Percentiles rank a stretch among this genome's conserved stretches.
Conservation (phyloP, 108 stramenopile species). For the Cyclostephanos tholiformis region DNA sequence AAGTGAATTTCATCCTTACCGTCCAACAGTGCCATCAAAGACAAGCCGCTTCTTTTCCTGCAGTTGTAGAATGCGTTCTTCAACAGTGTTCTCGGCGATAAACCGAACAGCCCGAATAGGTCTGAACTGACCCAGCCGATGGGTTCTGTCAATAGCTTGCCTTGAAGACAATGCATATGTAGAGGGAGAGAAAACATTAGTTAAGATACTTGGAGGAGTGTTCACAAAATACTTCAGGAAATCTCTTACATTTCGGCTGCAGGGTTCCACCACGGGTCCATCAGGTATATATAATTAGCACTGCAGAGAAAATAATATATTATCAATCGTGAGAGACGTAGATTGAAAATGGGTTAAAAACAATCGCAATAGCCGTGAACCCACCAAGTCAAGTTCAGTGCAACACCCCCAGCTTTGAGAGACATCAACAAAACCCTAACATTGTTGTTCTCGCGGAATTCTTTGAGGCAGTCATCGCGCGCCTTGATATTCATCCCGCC, state of each 20-base stretch:
- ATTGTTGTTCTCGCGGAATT: slow-evolving; percentile 83
- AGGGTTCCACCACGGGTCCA: slow-evolving; percentile 92
- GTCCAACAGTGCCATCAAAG: slow-evolving; percentile 95
- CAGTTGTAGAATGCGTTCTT: slow-evolving; percentile 95
- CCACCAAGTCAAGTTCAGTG: slow-evolving; percentile 88
- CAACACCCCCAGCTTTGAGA: slow-evolving; percentile 97
- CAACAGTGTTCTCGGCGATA: slow-evolving; percentile 96
- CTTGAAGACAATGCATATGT: neutral
- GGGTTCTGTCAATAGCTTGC: slow-evolving; percentile 99
- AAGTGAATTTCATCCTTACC: slow-evolving; percentile 13
- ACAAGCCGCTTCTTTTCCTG: slow-evolving; percentile 97
- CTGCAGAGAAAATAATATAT: neutral
- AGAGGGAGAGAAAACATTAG: neutral
- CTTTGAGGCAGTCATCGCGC: slow-evolving; percentile 80
- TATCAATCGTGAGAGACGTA: neutral
- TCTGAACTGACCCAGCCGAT: slow-evolving; percentile 94
- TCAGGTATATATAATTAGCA: slow-evolving; percentile 91
- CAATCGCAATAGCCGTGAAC: neutral
- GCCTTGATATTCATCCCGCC: slow-evolving; percentile 94
- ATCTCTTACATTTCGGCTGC: slow-evolving; percentile 79
- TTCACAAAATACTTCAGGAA: neutral
- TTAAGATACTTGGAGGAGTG: neutral
- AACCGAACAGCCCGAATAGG: slow-evolving; percentile 95
- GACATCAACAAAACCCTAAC: slow-evolving; percentile 93
- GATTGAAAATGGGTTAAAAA: neutral